Conservation (phyloP, 805 yeast genomes). For the Limtongia smithiae region DNA sequence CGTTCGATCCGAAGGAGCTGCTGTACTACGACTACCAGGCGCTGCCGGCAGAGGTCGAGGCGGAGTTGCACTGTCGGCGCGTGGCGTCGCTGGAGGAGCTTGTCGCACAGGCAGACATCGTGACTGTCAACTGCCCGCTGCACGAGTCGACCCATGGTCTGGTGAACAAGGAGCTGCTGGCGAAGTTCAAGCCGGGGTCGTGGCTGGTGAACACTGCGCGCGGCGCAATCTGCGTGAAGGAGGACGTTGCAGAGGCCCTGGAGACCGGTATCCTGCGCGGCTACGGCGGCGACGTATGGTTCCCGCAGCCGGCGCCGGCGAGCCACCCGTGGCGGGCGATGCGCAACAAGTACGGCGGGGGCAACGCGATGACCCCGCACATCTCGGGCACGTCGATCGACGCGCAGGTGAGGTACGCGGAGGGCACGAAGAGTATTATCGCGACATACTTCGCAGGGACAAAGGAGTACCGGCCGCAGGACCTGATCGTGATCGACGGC, state of each 20-base stretch:
- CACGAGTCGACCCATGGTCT: constrained; percentile 67
- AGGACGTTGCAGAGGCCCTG: constrained; percentile 74
- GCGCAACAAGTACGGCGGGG: constrained; percentile 63
- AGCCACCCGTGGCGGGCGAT: constrained; percentile 75
- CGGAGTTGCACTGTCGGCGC: constrained; percentile 65
- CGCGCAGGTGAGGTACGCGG: constrained; percentile 72
- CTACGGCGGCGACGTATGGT: constrained; percentile 85
- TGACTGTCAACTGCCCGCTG: constrained; percentile 73
- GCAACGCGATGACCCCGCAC: constrained; percentile 85
- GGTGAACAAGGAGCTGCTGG: constrained; percentile 59
- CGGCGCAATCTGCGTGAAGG: constrained; percentile 71
- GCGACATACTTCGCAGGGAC: constrained; percentile 59
- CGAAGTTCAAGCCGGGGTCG: constrained; percentile 70
- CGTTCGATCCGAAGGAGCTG: constrained; percentile 72
- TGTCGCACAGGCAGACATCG: constrained; percentile 65
- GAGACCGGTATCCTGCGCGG: constrained; percentile 66
- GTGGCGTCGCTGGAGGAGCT: constrained; percentile 50
- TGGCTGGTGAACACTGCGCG: constrained; percentile 76
- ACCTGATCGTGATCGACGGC: constrained; percentile 67
- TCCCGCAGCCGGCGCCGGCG: constrained; percentile 76
- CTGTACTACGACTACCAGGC: constrained; percentile 73
- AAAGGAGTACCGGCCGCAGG: constrained; percentile 69
- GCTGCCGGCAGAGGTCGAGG: constrained; percentile 56
- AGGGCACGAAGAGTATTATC: constrained; percentile 64
- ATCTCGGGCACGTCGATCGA: constrained; percentile 76